Evolutionary conservation across 1,284 basidiomycete species (phyloP).

Genomic region (Malassezia sympodialis): DNA sequence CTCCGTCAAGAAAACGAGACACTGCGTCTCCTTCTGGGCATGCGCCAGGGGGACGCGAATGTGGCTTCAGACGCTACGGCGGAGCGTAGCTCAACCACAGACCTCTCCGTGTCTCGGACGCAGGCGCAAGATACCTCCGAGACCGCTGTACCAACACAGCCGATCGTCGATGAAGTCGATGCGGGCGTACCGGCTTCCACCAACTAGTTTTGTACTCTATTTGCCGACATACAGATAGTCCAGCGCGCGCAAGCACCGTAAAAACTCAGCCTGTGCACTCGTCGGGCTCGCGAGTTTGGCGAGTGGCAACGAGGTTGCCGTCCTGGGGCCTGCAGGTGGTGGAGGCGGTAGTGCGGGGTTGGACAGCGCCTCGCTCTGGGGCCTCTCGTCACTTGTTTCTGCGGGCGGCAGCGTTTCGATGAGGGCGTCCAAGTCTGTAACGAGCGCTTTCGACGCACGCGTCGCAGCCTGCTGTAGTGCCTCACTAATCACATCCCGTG

Average conservation of each 20-base stretch:
- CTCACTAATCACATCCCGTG: conserved; percentile 31
- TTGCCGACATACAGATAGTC: conserved; percentile 31
- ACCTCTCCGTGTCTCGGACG: conserved; percentile 19
- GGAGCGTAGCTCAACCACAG: conserved; percentile 7
- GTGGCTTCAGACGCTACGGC: background rate
- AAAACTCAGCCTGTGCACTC: conserved; percentile 40
- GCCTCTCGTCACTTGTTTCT: conserved; percentile 21
- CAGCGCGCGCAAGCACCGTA: conserved; percentile 41
- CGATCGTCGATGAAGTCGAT: conserved; percentile 5
- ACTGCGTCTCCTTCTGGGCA: conserved; percentile 32
- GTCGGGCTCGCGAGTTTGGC: conserved; percentile 39
- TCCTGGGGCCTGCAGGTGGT: background rate
- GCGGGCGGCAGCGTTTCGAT: conserved; percentile 30
- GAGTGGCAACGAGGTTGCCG: conserved; percentile 32
- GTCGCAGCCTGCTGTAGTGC: conserved; percentile 37
- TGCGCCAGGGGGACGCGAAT: background rate
- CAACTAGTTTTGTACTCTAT: conserved; percentile 11
- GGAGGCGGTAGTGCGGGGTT: background rate
- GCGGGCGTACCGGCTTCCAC: background rate
- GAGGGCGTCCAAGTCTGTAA: conserved; percentile 33
- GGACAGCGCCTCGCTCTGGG: background rate
- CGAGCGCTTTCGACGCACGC: conserved; percentile 26
- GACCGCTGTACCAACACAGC: background rate
- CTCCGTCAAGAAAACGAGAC: conserved; percentile 40
- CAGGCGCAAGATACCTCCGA: background rate